Base-by-base conservation (phyloP, 2,329 filamentous ascomycete genomes). In the Bipolaris gigantea region DNA sequence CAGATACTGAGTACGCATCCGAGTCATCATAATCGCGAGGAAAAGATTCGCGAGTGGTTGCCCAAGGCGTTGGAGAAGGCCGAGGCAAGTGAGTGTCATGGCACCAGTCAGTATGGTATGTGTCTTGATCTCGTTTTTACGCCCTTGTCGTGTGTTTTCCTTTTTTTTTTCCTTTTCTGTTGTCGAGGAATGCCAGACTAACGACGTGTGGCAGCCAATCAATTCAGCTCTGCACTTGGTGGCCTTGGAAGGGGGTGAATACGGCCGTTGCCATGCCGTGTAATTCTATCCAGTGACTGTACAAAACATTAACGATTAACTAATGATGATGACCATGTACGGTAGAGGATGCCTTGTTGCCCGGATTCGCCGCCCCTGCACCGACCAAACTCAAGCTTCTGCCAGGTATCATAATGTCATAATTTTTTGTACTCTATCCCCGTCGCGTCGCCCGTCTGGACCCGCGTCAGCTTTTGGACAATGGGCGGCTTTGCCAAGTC, bases 1-100 rank as follows among this genome's bases (percentile, higher is more conserved):
- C 86, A 92, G 73, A 87, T 89, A 76, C 74, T 91, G 63, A 89
- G 84, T 66, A 92, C 89, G 5, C 89, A 93, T 76, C 89, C 89
- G 33, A 87, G 86, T 76, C 86, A 86, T 62, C 79, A 83, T 52
- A 84, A 83, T 53, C 78, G 89, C 19, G 82, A 89, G 53, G 78
- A 83, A 64, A 86, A 86, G 72, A 89, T 91, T 48, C 70, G 77
- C 50, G 80, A 85, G 60, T 90, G 81, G 71, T 46, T 80, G 21
- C 74, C 75, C 0, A 65, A 79, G 50, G 78, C 78, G 3, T 57
- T 72, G 46, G 62, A 71, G 52, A 75, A 74, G 59, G 66, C 71
- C 5, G 69, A 75, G 42, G 45, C 57, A n/a, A 68, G 65, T 6
- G 69, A 73, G 25, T 73, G 72, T 44, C 19, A 53, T 44, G 56